phyloP scores from a whole-genome alignment of 2,329 filamentous ascomycete species.

The Neoascochyta sp. region DNA sequence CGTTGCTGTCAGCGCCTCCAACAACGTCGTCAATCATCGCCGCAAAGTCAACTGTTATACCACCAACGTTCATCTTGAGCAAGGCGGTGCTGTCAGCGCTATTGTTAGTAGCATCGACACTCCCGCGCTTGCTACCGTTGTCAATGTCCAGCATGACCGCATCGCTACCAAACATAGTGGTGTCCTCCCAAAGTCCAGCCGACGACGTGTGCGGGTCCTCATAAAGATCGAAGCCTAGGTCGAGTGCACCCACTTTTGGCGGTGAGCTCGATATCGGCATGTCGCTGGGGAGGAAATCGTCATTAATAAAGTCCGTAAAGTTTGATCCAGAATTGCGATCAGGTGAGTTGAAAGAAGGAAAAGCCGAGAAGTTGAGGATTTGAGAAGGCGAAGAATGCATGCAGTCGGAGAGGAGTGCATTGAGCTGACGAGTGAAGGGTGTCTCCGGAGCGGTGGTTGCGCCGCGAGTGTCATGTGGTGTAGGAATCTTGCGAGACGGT shows the following conservation, averaged over 20 bases:
- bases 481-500: conserved; percentile 36
- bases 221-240: conserved; percentile 34
- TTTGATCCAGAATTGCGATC: conserved; percentile 16
- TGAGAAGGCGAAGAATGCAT: conserved; percentile 31
- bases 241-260: conserved; percentile 18
- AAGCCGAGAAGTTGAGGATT: conserved; percentile 35
- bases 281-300: conserved; percentile 37
- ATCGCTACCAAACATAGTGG: conserved; percentile 34
- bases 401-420: conserved; percentile 53
- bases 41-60: conserved; percentile 33
- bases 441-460: conserved; percentile 42
- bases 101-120: conserved; percentile 1
- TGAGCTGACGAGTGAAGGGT: conserved; percentile 61
- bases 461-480: conserved; percentile 35
- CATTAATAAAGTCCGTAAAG: conserved; percentile 27
- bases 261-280: conserved; percentile 37
- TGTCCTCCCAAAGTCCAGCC: conserved; percentile 32
- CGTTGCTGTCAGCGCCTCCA: conserved; percentile 16
- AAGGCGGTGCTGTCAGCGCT: conserved; percentile 10
- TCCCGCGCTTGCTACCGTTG: conserved; percentile 5
- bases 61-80: conserved; percentile 27
- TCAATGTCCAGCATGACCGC: conserved; percentile 19
- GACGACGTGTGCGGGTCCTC: conserved; percentile 38
- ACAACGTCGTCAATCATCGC: conserved; percentile 39
- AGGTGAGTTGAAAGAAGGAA: conserved; percentile 30